Base-by-base conservation (phyloP, 768 basidiomycete genomes). In the Tylopilus vinaceipallidus region DNA sequence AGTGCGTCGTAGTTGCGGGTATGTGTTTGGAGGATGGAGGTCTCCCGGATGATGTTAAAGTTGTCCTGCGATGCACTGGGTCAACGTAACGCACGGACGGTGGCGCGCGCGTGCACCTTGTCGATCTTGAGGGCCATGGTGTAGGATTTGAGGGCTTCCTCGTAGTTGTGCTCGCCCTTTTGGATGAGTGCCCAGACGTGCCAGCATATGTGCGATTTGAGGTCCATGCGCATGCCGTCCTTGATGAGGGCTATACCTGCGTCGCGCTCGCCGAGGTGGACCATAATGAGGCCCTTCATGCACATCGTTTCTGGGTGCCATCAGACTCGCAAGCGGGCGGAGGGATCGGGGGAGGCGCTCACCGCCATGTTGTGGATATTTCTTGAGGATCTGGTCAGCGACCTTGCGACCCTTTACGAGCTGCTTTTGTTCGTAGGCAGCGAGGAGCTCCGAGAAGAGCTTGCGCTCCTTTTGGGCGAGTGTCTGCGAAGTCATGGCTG, bases 311-410 rank as follows among this genome's bases (percentile, higher is more conserved):
- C 95, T 98, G 62, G n/a, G 3, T 29, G 14, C 42, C 30, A 41
- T 48, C 49, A 49, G 44, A 37, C 20, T n/a, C 27, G 27, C 27
- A 2, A 38, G 22, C 42, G 14, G 23, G 27, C 40, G 12, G 22
- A 26, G 10, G n/a, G 20, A 11, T 9, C 0, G 39, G 17, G 7
- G 16, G 11, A 22, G n/a, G 26, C n/a, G 57, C 82, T 41, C 61
- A 92, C 95, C 95, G 61, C 95, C 97, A 77, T 99, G 94, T 36
- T 95, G 86, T 0, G 97, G 94, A 61, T 85, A 83, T 74, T 95
- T 97, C 73, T 92, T 95, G 66, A 99, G 82, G 66, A 98, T 94
- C 61, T 83, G 83, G 71, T 98, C 94, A 2, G 92, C 91, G 7
- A 87, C 82, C 69, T 97, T 97, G 52, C 88, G 78, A 20, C 86